phyloP scores from a whole-genome alignment of 2,329 filamentous ascomycete species.

The Penicillium sp. region DNA sequence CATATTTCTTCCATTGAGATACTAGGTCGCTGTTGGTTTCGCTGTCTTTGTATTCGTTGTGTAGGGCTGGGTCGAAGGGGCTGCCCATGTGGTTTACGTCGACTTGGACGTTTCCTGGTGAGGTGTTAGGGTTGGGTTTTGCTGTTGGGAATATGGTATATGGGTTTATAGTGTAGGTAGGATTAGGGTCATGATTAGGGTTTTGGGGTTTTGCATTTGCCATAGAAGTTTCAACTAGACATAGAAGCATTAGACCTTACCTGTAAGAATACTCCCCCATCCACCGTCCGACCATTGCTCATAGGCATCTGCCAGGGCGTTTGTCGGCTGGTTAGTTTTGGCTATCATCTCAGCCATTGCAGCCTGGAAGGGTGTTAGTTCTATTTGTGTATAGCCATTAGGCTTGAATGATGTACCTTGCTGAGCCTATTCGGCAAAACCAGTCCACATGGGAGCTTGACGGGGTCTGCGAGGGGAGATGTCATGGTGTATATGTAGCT shows the following conservation, averaged over 20 bases:
- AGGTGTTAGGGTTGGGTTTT: neutral
- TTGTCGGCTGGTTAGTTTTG: constrained; percentile 47
- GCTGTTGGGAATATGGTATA: neutral
- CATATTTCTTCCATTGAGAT: constrained; percentile 31
- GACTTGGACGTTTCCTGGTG: constrained; percentile 45
- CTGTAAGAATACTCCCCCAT: constrained; percentile 47
- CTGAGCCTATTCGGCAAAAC: constrained; percentile 56
- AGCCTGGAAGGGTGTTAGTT: constrained; percentile 39
- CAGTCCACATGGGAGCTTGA: constrained; percentile 57
- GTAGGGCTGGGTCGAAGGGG: constrained; percentile 32
- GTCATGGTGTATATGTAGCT: constrained; percentile 17
- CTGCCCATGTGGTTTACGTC: constrained; percentile 45
- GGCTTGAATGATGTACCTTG: constrained; percentile 30
- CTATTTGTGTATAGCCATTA: neutral
- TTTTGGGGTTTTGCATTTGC: too few relatives aligned
- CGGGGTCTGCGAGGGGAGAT: constrained; percentile 40
- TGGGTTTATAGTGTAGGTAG: neutral
- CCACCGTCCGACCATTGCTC: constrained; percentile 50
- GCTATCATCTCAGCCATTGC: constrained; percentile 47
- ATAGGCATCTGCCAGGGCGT: constrained; percentile 50
- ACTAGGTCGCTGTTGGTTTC: constrained; percentile 19
- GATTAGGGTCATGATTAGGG: neutral
- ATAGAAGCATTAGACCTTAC: constrained; percentile 17
- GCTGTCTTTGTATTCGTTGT: constrained; percentile 26
- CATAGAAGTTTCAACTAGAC: neutral